phyloP scores from a whole-genome alignment of 352 stramenopile species.

The Pythium pyrilobum region DNA sequence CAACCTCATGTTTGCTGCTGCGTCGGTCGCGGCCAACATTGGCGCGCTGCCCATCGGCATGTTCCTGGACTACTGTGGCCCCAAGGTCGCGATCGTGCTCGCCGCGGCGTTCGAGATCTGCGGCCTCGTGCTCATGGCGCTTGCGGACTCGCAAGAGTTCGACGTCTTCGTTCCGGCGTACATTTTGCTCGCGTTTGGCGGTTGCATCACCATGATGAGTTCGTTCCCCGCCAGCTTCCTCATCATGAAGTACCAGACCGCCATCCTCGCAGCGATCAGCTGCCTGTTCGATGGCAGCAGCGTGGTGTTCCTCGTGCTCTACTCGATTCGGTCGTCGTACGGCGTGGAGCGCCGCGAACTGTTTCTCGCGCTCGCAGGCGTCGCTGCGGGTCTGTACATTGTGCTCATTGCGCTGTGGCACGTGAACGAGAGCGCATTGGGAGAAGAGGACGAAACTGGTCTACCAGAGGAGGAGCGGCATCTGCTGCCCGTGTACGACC shows the following conservation, averaged over 20 bases:
- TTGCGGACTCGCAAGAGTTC: slow-evolving; percentile 54
- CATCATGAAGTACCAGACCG: slow-evolving; percentile 33
- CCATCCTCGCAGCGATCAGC: slow-evolving; percentile 40
- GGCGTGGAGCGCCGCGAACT: slow-evolving; percentile 19
- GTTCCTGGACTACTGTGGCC: slow-evolving; percentile 67
- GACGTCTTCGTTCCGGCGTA: slow-evolving; percentile 46
- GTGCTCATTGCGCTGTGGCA: slow-evolving; percentile 70
- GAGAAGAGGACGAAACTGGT: slow-evolving; percentile 8
- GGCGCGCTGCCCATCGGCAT: slow-evolving; percentile 71
- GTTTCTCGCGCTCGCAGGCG: slow-evolving; percentile 35
- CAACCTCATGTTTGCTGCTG: slow-evolving; percentile 85
- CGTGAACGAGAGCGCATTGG: slow-evolving; percentile 57
- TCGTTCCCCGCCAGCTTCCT: slow-evolving; percentile 41
- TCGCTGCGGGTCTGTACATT: slow-evolving; percentile 46
- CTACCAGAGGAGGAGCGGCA: slow-evolving; percentile 22
- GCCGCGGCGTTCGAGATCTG: slow-evolving; percentile 59
- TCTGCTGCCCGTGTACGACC: slow-evolving; percentile 24
- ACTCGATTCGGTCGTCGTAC: slow-evolving; percentile 26
- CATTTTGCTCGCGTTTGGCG: slow-evolving; percentile 31
- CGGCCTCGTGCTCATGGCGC: slow-evolving; percentile 59
- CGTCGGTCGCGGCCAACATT: slow-evolving; percentile 74
- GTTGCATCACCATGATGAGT: slow-evolving; percentile 44
- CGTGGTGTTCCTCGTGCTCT: slow-evolving; percentile 33
- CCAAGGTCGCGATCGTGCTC: slow-evolving; percentile 39
- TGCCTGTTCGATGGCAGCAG: slow-evolving; percentile 43